Conservation (phyloP, 192 early-diverging fungal species). For the Linnemannia elongata region DNA sequence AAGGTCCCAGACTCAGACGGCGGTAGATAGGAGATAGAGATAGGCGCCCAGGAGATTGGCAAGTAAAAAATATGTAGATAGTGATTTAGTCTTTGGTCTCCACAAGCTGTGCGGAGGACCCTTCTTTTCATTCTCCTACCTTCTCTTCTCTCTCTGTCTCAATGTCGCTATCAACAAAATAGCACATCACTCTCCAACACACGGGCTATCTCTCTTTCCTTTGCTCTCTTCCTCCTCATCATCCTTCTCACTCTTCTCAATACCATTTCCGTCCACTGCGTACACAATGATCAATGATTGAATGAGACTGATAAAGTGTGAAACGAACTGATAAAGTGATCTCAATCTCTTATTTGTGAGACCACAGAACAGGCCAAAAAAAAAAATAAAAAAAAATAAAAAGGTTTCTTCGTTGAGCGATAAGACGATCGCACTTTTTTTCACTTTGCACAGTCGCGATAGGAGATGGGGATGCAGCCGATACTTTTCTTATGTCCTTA, state of each 20-base stretch:
- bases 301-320: neutral
- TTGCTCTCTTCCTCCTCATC: neutral
- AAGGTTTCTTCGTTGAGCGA: neutral
- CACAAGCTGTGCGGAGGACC: constrained; percentile 7
- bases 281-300: neutral
- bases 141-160: neutral
- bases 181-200: neutral
- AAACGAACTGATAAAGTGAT: neutral
- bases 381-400: too few species aligned
- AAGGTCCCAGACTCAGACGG: too few species aligned
- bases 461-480: neutral
- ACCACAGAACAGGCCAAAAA: neutral
- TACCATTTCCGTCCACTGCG: neutral
- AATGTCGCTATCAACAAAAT: neutral
- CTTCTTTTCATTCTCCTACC: constrained; percentile 4
- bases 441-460: neutral
- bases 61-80: neutral
- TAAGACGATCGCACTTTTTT: neutral
- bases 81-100: neutral
- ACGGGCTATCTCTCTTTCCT: neutral
- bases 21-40: too few species aligned
- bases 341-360: neutral
- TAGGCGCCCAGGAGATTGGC: too few species aligned
- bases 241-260: neutral
- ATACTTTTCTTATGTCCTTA: neutral